Evolutionary conservation across 2,329 filamentous ascomycete genomes (phyloP).

Genomic region (Camillea tinctor): DNA sequence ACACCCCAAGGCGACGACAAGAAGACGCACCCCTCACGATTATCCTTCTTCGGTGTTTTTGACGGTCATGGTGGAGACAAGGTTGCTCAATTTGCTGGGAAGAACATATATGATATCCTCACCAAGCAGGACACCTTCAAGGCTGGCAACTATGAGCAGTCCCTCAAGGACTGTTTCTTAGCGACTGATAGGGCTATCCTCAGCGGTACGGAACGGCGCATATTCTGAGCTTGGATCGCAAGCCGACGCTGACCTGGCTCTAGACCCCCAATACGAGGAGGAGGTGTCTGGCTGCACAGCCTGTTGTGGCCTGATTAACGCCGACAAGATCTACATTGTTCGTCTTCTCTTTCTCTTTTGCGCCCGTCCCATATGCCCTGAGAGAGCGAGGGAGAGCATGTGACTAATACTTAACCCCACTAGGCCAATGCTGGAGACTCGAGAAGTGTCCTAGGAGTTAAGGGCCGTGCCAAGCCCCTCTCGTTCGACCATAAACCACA

Average conservation of each 20-base stretch:
- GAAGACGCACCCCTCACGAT: conserved; percentile 64
- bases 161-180: conserved; percentile 94
- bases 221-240: not conserved
- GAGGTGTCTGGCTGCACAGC: conserved; percentile 98
- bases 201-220: conserved; percentile 64
- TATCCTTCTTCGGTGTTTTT: conserved; percentile 97
- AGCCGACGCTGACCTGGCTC: conserved; percentile 15
- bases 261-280: conserved; percentile 95
- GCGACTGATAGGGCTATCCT: conserved; percentile 95
- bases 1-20: conserved; percentile 54
- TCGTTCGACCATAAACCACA: conserved; percentile 99
- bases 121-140: conserved; percentile 94
- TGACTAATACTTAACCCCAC: conserved; percentile 29
- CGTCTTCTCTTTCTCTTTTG: conserved; percentile 50
- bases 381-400: conserved; percentile 6
- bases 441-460: conserved; percentile 90
- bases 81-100: conserved; percentile 88
- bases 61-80: conserved; percentile 97
- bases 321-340: conserved; percentile 93
- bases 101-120: conserved; percentile 91
- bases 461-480: conserved; percentile 93
- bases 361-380: conserved; percentile 10
- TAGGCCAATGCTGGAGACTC: conserved; percentile 98
- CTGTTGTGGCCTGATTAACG: conserved; percentile 83
- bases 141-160: conserved; percentile 87